phyloP scores from a whole-genome alignment of 1,284 basidiomycete species.

The Trichosporon ovoides region DNA sequence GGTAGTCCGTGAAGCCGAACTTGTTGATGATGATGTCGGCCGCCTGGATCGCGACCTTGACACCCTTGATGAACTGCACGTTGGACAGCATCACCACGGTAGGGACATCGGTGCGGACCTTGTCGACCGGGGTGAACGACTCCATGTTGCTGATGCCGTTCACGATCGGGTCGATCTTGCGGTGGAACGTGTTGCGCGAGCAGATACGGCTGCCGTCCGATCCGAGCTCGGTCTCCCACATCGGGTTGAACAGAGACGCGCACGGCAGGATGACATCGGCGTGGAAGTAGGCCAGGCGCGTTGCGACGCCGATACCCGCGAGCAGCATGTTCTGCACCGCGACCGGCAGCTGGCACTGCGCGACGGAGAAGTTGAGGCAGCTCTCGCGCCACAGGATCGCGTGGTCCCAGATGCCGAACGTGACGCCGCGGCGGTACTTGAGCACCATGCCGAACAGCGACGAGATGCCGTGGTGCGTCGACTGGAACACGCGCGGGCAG shows the following conservation, averaged over 20 bases:
- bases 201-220: conserved; percentile 10
- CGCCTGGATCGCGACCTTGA: conserved; percentile 17
- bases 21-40: conserved; percentile 20
- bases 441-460: conserved; percentile 15
- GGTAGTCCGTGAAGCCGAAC: conserved; percentile 18
- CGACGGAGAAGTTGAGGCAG: conserved; percentile 16
- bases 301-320: conserved; percentile 11
- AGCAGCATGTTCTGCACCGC: conserved; percentile 15
- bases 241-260: conserved; percentile 16
- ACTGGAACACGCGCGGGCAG: conserved; percentile 16
- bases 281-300: conserved; percentile 15
- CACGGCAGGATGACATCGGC: conserved; percentile 16
- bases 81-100: conserved; percentile 20
- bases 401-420: conserved; percentile 18
- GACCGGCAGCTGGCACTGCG: conserved; percentile 12
- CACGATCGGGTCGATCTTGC: conserved; percentile 19
- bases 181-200: conserved; percentile 10
- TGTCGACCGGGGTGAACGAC: conserved; percentile 13
- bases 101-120: conserved; percentile 11
- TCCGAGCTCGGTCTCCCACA: conserved; percentile 17
- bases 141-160: conserved; percentile 19
- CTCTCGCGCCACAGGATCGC: conserved; percentile 16
- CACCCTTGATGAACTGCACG: conserved; percentile 19
- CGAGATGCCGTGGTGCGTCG: conserved; percentile 13
- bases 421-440: conserved; percentile 15